Conservation (phyloP, 2,329 filamentous ascomycete genomes). For the Shiraia bambusicola region DNA sequence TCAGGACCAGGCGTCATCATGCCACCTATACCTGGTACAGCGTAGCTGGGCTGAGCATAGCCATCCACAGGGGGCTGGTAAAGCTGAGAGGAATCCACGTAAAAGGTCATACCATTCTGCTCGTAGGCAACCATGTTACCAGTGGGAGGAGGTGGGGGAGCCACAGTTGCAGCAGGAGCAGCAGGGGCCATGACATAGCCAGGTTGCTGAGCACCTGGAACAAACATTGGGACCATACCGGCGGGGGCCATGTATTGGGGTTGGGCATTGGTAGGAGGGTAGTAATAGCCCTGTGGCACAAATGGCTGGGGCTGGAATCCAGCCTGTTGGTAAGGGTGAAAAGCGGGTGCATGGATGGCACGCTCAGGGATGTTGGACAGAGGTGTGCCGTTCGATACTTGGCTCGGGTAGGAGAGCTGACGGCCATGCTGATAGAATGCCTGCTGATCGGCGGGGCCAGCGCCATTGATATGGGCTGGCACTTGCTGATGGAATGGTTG, state of each 20-base stretch:
- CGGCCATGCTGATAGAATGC: conserved; percentile 64
- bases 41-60: conserved; percentile 51
- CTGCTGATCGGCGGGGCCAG: conserved; percentile 50
- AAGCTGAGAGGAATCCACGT: conserved; percentile 79
- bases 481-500: conserved; percentile 94
- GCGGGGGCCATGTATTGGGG: conserved; percentile 49
- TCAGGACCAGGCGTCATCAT: conserved; percentile 70
- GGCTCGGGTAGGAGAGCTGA: conserved; percentile 68
- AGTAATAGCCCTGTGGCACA: conserved; percentile 62
- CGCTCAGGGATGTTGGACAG: conserved; percentile 91
- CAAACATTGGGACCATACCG: conserved; percentile 57
- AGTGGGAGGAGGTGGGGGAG: conserved; percentile 29
- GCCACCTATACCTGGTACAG: conserved; percentile 68
- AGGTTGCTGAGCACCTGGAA: conserved; percentile 57
- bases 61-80: conserved; percentile 46
- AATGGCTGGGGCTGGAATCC: conserved; percentile 53
- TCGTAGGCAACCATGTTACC: conserved; percentile 73
- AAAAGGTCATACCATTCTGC: conserved; percentile 94
- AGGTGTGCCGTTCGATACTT: conserved; percentile 74
- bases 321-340: conserved; percentile 67
- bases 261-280: conserved; percentile 47
- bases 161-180: conserved; percentile 32
- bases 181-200: conserved; percentile 46
- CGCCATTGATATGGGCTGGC: conserved; percentile 69
- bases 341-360: conserved; percentile 85